A percentile compares a stretch with the other conserved stretches of the same genome.
These are phyloP conservation scores for Neoarthrinium moseri DNA, from an alignment of 2,329 filamentous ascomycete genomes.

Conservation along the genomic window DNA sequence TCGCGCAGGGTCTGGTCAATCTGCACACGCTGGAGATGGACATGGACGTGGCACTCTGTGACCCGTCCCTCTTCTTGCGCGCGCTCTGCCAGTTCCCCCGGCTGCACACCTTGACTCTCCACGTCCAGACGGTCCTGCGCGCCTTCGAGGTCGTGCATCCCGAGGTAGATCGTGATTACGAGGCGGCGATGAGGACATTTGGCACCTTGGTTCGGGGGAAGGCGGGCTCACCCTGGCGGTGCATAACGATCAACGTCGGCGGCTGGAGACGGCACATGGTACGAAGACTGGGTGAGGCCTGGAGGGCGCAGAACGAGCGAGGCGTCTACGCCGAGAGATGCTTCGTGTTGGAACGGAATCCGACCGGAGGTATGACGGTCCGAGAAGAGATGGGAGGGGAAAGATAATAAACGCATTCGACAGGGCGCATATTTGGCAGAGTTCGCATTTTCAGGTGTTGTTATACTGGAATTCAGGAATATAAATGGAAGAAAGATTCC, in stretches of 20 bases:
- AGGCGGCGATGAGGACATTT: constrained; percentile 33
- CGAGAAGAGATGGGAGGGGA: constrained; percentile 24
- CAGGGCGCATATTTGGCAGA: too few relatives aligned
- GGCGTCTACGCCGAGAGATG: constrained; percentile 47
- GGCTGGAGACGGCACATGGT: constrained; percentile 46
- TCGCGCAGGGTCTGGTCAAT: constrained; percentile 29
- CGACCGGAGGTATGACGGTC: constrained; percentile 15
- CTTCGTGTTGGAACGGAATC: constrained; percentile 36
- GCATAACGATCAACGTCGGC: constrained; percentile 45
- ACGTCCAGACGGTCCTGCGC: constrained; percentile 42
- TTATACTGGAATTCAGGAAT: too few relatives aligned
- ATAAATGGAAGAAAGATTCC: too few relatives aligned
- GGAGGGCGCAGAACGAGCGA: constrained; percentile 37
- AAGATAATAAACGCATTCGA: too few relatives aligned
- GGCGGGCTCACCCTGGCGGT: constrained; percentile 31
- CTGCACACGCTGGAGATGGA: constrained; percentile 45
- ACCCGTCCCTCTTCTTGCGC: constrained; percentile 34
- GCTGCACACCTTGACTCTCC: constrained; percentile 39
- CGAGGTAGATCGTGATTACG: constrained; percentile 34
- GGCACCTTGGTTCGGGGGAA: constrained; percentile 29
- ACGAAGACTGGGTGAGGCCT: constrained; percentile 37
- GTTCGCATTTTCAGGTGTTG: too few relatives aligned
- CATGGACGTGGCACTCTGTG: constrained; percentile 38
- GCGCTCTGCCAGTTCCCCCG: constrained; percentile 36
- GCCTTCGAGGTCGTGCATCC: constrained; percentile 26